Evolutionary conservation across 352 stramenopile species (phyloP).

Genomic region (Phytopythium cucurbitacearum): DNA sequence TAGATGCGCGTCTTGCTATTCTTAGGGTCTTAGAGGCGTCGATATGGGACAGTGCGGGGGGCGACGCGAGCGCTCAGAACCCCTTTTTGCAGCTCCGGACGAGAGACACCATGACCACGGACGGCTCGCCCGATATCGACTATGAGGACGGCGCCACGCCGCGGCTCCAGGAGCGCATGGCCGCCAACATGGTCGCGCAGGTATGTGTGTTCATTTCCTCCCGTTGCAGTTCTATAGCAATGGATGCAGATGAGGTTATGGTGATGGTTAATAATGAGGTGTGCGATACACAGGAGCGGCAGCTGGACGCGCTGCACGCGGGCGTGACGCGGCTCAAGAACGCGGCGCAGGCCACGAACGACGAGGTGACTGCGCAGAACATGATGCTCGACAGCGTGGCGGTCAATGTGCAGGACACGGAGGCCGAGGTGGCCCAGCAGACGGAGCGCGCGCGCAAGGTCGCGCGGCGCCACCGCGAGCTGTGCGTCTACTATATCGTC

Average conservation of each 20-base stretch:
- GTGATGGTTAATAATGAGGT: background rate
- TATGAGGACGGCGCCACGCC: slow-evolving; percentile 49
- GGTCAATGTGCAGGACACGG: slow-evolving; percentile 36
- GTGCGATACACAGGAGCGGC: slow-evolving; percentile 27
- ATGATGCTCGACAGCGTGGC: slow-evolving; percentile 52
- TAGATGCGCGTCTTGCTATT: too few species aligned
- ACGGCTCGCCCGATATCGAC: slow-evolving; percentile 5
- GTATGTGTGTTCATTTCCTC: slow-evolving; percentile 25
- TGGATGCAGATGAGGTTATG: background rate
- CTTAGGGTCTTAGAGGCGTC: too few species aligned
- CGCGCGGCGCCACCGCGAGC: slow-evolving; percentile 30
- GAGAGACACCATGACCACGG: slow-evolving; percentile 2
- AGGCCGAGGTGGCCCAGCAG: slow-evolving; percentile 39
- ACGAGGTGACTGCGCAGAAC: slow-evolving; percentile 59
- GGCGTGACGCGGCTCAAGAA: slow-evolving; percentile 49
- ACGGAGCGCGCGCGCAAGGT: slow-evolving; percentile 52
- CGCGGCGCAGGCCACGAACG: slow-evolving; percentile 48
- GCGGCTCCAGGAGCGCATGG: slow-evolving; percentile 44
- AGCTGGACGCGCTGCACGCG: slow-evolving; percentile 51
- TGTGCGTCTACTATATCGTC: slow-evolving; percentile 56
- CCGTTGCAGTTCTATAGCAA: slow-evolving; percentile 19
- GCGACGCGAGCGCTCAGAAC: too few species aligned
- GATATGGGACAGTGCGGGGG: too few species aligned
- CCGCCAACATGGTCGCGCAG: slow-evolving; percentile 20
- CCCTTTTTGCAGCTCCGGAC: background rate